Evolutionary conservation across 202 grass and related monocot genomes (phyloP).

Genomic region (Schoenoplectus tabernaemontani): DNA sequence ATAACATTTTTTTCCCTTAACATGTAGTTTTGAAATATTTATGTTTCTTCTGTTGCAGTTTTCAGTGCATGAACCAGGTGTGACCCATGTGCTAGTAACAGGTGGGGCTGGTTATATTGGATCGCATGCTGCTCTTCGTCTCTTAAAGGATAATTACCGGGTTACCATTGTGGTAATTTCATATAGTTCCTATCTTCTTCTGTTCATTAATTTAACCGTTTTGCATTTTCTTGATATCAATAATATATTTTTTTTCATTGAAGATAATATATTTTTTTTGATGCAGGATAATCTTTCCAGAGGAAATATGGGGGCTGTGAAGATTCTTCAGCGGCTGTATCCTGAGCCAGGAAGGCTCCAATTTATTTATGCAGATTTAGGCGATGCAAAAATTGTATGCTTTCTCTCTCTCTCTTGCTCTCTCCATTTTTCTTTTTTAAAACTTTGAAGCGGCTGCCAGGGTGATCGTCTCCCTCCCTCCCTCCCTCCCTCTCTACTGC

Average conservation of each 20-base stretch:
- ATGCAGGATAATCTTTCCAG: conserved; percentile 96
- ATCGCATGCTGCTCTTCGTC: conserved; percentile 80
- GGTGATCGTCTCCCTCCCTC: conserved; percentile 16
- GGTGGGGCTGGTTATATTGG: conserved; percentile 98
- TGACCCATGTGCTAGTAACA: conserved; percentile 87
- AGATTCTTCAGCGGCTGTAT: conserved; percentile 71
- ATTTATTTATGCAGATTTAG: conserved; percentile 93
- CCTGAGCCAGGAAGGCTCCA: conserved; percentile 81
- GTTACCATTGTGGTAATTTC: conserved; percentile 97
- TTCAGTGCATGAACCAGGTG: conserved; percentile 75
- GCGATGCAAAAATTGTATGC: conserved; percentile 83
- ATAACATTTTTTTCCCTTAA: not conserved
- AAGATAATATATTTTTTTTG: conserved; percentile 17
- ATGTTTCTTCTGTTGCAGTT: conserved; percentile 51
- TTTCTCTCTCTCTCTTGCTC: conserved; percentile 27
- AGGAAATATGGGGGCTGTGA: conserved; percentile 89
- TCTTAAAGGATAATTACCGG: conserved; percentile 87
- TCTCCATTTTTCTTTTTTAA: too few relatives aligned
- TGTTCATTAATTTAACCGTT: not conserved
- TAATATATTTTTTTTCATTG: conserved; percentile 16
- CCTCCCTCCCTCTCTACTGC: not conserved
- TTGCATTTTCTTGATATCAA: not conserved
- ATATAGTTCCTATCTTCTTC: conserved; percentile 5
- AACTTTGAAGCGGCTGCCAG: too few relatives aligned
- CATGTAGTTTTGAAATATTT: conserved; percentile 27